Conservation (phyloP, 441 rosid species). For the Erysimum pusillum region DNA sequence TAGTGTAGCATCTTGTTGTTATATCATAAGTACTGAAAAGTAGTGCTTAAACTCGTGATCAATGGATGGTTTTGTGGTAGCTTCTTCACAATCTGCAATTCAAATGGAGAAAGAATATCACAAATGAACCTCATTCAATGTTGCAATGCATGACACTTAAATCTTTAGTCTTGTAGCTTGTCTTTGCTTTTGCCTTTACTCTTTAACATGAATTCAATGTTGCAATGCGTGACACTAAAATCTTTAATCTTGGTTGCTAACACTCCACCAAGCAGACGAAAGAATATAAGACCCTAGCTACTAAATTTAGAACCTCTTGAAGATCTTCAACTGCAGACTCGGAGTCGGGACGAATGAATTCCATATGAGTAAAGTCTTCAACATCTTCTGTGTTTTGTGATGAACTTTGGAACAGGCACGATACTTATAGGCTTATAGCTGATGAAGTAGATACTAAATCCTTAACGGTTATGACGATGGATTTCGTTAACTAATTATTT, state of each 20-base stretch:
- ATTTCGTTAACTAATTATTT: neutral
- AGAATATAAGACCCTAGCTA: slow-evolving; percentile 25
- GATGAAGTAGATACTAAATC: too few species aligned
- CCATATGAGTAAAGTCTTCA: slow-evolving; percentile 26
- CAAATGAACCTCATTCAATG: neutral
- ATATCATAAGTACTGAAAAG: slow-evolving; percentile 74
- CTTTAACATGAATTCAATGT: neutral
- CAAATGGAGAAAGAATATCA: slow-evolving; percentile 7
- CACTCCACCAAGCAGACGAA: slow-evolving; percentile 39
- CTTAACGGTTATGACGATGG: too few species aligned
- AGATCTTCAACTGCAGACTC: slow-evolving; percentile 24
- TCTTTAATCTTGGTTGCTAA: slow-evolving; percentile 38
- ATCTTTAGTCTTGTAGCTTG: neutral
- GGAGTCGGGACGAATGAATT: slow-evolving; percentile 14
- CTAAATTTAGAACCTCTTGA: slow-evolving; percentile 27
- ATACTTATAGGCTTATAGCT: too few species aligned
- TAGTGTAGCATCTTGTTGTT: neutral
- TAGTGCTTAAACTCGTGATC: slow-evolving; percentile 82
- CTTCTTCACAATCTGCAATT: slow-evolving; percentile 32
- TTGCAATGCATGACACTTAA: slow-evolving; percentile 2
- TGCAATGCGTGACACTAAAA: slow-evolving; percentile 1
- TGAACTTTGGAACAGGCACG: slow-evolving; percentile 18
- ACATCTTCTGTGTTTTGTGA: slow-evolving; percentile 1
- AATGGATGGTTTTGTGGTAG: slow-evolving; percentile 58
- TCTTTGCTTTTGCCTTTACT: neutral